Percentiles rank a stretch among this genome's conserved stretches.
These are phyloP conservation scores for Coriaria nepalensis DNA, from an alignment of 306 rosid species.

Conservation along the genomic window DNA sequence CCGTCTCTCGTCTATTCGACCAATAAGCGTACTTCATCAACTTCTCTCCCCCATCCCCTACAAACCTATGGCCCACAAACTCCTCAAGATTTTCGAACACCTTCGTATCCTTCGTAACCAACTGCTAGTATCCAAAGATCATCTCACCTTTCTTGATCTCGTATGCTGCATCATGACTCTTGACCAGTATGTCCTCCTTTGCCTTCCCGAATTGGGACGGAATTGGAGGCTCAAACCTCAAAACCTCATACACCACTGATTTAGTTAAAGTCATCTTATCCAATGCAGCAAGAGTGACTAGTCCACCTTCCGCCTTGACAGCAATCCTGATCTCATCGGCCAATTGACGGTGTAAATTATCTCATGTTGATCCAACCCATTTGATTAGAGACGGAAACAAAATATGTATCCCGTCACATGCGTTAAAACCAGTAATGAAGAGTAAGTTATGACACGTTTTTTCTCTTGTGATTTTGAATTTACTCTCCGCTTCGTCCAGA, in stretches of 20 bases:
- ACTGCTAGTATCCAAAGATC: conserved; percentile 59
- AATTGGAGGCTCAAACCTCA: conserved; percentile 63
- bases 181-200: conserved; percentile 40
- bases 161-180: conserved; percentile 39
- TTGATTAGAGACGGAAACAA: conserved; percentile 42
- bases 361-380: conserved; percentile 52
- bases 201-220: conserved; percentile 63
- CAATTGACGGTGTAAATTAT: conserved; percentile 25
- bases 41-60: conserved; percentile 24
- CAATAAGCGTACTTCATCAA: conserved; percentile 38
- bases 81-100: conserved; percentile 35
- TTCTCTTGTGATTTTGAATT: conserved; percentile 27
- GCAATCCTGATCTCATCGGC: conserved; percentile 44
- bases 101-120: conserved; percentile 49
- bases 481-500: conserved; percentile 38
- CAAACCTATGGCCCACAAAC: conserved; percentile 26
- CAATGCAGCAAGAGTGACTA: conserved; percentile 22
- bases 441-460: conserved; percentile 59
- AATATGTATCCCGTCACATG: conserved; percentile 49
- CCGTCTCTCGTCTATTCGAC: conserved; percentile 55
- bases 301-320: conserved; percentile 26
- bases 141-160: conserved; percentile 61
- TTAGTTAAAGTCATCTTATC: conserved; percentile 46
- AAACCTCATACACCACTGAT: conserved; percentile 44
- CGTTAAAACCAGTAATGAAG: conserved; percentile 50